phyloP scores from a whole-genome alignment of 306 rosid genomes.

The Quercus engelmannii region DNA sequence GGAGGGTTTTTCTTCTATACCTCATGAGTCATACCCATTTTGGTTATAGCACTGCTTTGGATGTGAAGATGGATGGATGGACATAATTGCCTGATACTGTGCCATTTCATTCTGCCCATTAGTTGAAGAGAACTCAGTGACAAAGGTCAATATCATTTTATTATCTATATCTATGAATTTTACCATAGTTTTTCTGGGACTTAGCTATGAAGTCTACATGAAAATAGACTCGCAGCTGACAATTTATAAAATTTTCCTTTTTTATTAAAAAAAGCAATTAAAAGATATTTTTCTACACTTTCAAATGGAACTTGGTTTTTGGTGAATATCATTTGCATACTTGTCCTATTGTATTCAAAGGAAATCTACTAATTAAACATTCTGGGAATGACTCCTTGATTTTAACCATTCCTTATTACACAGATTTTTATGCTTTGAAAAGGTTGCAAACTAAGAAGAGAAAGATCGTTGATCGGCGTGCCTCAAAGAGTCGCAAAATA shows the following conservation, averaged over 20 bases:
- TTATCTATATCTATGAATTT: not conserved
- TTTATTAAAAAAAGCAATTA: not conserved
- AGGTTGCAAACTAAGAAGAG: conserved; percentile 73
- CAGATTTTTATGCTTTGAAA: conserved; percentile 69
- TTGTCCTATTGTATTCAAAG: not conserved
- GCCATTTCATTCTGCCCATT: not conserved
- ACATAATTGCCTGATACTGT: not conserved
- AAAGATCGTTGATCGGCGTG: conserved; percentile 81
- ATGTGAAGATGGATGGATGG: not conserved
- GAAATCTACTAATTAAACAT: not conserved
- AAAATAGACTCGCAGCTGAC: not conserved
- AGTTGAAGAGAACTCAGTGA: not conserved
- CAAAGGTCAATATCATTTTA: not conserved
- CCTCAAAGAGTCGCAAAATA: conserved; percentile 90
- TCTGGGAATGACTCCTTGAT: conserved; percentile 7
- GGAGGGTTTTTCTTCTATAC: not conserved
- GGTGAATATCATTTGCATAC: not conserved
- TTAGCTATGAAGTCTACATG: not conserved
- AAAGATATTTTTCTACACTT: not conserved
- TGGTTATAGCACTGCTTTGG: not conserved
- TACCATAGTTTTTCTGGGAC: not conserved
- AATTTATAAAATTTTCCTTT: not conserved
- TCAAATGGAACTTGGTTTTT: not conserved
- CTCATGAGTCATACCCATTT: not conserved
- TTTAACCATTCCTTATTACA: conserved; percentile 13